phyloP scores from a whole-genome alignment of 116 monocot species.

The Papilionanthe hybrid region DNA sequence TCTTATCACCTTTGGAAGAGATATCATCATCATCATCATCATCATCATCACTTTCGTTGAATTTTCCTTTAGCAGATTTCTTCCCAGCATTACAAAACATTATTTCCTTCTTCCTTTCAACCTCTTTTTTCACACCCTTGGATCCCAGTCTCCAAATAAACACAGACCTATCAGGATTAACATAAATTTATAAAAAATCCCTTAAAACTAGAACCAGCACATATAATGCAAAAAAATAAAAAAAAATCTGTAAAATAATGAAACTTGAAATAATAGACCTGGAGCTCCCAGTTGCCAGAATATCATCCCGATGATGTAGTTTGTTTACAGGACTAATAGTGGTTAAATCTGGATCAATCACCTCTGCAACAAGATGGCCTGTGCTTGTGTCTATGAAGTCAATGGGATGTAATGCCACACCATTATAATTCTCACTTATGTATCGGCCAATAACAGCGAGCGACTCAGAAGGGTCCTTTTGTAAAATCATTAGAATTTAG shows the following conservation, averaged over 20 bases:
- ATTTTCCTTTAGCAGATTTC: conserved; percentile 32
- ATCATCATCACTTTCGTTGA: conserved; percentile 29
- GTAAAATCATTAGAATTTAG: neutral
- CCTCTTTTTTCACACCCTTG: conserved; percentile 12
- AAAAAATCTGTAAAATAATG: too few species aligned
- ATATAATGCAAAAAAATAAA: neutral
- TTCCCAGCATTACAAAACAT: conserved; percentile 36
- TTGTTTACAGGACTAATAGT: conserved; percentile 94
- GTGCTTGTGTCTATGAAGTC: conserved; percentile 83
- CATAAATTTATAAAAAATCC: neutral
- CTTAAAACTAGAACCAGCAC: neutral
- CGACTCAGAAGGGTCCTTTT: conserved; percentile 77
- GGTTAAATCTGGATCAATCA: conserved; percentile 72
- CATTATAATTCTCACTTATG: conserved; percentile 92
- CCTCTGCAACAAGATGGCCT: conserved; percentile 79
- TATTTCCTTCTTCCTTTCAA: conserved; percentile 44
- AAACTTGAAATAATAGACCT: conserved; percentile 32
- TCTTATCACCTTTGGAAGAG: conserved; percentile 28
- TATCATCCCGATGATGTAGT: conserved; percentile 81
- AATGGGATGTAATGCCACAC: conserved; percentile 84
- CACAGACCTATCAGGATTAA: conserved; percentile 49
- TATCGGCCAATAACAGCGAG: conserved; percentile 89
- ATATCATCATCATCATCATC: conserved; percentile 34
- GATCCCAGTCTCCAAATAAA: conserved; percentile 72
- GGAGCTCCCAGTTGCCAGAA: conserved; percentile 88